Conservation (phyloP, 2,329 filamentous ascomycete species). For the Fonsecaea nubica region DNA sequence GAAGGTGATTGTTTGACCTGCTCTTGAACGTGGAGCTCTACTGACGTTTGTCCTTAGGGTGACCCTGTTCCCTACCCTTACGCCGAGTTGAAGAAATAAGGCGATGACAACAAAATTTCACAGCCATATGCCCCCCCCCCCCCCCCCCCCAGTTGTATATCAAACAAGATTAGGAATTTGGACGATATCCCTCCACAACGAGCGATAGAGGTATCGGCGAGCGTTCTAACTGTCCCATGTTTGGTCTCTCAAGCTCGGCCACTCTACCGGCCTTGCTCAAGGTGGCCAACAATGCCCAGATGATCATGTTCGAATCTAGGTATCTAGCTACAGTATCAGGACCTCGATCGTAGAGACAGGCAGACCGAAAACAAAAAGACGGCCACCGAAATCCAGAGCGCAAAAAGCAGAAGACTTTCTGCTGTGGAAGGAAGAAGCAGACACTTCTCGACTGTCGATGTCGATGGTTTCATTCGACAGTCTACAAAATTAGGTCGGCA, state of each 20-base stretch:
- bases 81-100: conserved; percentile 55
- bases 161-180: not conserved
- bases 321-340: not conserved
- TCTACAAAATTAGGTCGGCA: not conserved
- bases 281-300: not conserved
- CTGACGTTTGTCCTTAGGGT: conserved; percentile 52
- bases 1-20: conserved; percentile 57
- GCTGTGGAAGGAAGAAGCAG: not conserved
- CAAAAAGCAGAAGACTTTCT: not conserved
- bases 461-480: not conserved
- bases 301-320: not conserved
- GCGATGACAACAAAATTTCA: not conserved
- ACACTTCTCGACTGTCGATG: not conserved
- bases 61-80: conserved; percentile 72
- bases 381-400: not conserved
- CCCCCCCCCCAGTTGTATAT: not conserved
- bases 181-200: not conserved
- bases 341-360: not conserved
- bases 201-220: not conserved
- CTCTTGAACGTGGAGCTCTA: not conserved
- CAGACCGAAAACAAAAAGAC: not conserved
- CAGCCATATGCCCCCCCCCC: not conserved
- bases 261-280: not conserved
- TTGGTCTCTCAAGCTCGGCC: not conserved
- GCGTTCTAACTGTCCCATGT: not conserved